phyloP scores from a whole-genome alignment of 805 yeast species.

The Kazachstania martiniae region DNA sequence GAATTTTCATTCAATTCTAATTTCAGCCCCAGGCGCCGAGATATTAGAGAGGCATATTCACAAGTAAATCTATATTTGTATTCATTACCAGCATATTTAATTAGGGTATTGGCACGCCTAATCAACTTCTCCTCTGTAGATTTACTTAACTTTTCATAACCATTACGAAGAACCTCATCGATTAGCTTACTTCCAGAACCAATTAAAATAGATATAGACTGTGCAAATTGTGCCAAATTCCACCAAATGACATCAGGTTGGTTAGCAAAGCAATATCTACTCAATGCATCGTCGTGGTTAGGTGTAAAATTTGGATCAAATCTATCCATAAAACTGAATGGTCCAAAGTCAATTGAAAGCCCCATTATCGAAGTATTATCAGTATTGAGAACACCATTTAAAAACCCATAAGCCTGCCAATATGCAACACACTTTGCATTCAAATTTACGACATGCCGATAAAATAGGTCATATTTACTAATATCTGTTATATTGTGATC shows the following conservation, averaged over 20 bases:
- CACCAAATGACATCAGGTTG: slow-evolving; percentile 88
- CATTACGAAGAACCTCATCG: slow-evolving; percentile 29
- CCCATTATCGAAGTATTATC: slow-evolving; percentile 91
- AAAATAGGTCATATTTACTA: slow-evolving; percentile 61
- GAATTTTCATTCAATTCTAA: slow-evolving; percentile 11
- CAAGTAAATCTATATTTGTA: slow-evolving; percentile 53
- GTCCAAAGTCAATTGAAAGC: slow-evolving; percentile 85
- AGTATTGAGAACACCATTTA: slow-evolving; percentile 90
- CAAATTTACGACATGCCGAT: slow-evolving; percentile 54
- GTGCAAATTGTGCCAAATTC: slow-evolving; percentile 80
- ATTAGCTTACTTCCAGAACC: slow-evolving; percentile 56
- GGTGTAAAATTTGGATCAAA: slow-evolving; percentile 79
- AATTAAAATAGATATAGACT: slow-evolving; percentile 67
- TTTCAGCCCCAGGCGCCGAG: slow-evolving; percentile 58
- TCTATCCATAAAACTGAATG: slow-evolving; percentile 81
- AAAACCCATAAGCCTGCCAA: slow-evolving; percentile 87
- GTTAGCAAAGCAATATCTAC: slow-evolving; percentile 70
- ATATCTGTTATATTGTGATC: slow-evolving; percentile 24
- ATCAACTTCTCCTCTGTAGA: slow-evolving; percentile 43
- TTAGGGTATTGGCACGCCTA: slow-evolving; percentile 51
- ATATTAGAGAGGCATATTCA: slow-evolving; percentile 46
- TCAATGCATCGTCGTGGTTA: slow-evolving; percentile 70
- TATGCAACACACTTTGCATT: slow-evolving; percentile 71
- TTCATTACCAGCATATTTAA: slow-evolving; percentile 52
- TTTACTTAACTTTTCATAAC: slow-evolving; percentile 34